Base-by-base conservation (phyloP, 208 protist genomes). In the Trypanosoma theileri region DNA sequence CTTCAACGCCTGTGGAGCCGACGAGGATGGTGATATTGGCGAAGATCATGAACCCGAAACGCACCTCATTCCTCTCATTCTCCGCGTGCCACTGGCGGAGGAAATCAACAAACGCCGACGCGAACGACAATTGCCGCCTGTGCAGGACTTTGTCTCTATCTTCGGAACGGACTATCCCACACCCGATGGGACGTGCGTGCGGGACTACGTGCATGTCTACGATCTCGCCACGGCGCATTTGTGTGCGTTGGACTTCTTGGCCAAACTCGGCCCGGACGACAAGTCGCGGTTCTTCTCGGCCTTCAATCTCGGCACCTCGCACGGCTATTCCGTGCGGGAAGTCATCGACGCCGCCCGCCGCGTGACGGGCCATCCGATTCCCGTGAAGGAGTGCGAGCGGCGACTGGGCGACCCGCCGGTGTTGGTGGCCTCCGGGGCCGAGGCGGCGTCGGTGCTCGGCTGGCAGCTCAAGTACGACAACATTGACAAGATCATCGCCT, bases 161-260 rank as follows among this genome's bases (percentile, higher is more conserved):
- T 98, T 96, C 71, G 96, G 96, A 24, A 93, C 84, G 17, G 96
- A 98, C 78, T 98, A 98, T 74, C 80, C 89, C 16, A 99, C 98
- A 3, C 77, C 58, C 0, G 98, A 99, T 73, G 98, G 98, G 24
- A 98, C 96, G 45, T 97, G 95, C 66, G 88, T 98, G 45, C 88
- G 98, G 44, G 98, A 99, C 81, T 99, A 98, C 82, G 98, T 99
- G 54, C 98, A 99, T 80, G 96, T 99, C n/a, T 87, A 96, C 52
- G 98, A 99, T 78, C 78, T 99, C 0, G 93, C 97, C 19, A 81
- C 86, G 45, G 98, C 96, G 3, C 98, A 99, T 81, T 86, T 98
- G 21, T 80, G 86, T 28, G 91, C 98, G 42, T 70, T 98, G 6
- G 75, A 92, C 52, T 94, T 91, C 73, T 66, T 96, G 45, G 61